Base-by-base conservation (phyloP, 1,139 yeast species). In the Blastobotrys aristatus region DNA sequence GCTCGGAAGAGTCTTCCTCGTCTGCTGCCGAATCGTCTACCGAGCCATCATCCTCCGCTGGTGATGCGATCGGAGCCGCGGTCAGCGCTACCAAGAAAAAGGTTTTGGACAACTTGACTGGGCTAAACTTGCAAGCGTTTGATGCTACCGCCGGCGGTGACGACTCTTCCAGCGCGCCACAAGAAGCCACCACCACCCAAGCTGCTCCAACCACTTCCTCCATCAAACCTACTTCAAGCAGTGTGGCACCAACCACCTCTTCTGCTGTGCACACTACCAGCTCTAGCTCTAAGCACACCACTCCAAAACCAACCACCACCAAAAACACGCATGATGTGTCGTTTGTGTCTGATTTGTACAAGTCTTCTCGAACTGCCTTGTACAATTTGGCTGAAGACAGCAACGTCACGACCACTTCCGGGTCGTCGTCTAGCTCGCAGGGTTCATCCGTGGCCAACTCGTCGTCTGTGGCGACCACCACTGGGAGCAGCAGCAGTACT, bases 341-440 rank as follows among this genome's bases (percentile, higher is more conserved):
- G 17, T 46, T 47, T 20, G 60, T 52, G 31, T 49, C 59, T 40
- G 45, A 52, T 22, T 44, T 53, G 27, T 43, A 57, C 31, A 36
- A 47, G n/a, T 43, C 52, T 10, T 46, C 57, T n/a, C 47, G 60
- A 47, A 56, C 59, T 8, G 60, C 60, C 14, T 47, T 57, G 33
- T 57, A 57, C 50, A 57, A 57, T 47, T 32, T 56, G 43, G 62
- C 55, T 37, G 44, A 53, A 31, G 42, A 49, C 26, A 45, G 44
- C 20, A 29, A 49, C 17, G 38, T 49, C 27, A 46, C 48, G 10
- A 37, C 33, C 2, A 24, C 41, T 11, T 3, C 2, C 6, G 13
- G 47, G 14, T 35, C 47, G 10, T 24, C 38, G 6, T 34, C 38
- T 2, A 4, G 30, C 2, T n/a, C 22, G 8, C 3, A 26, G 11